Percentiles rank a stretch among this genome's conserved stretches.
Conservation (phyloP, 2,329 filamentous ascomycete genomes). For the Hortaea werneckii region DNA sequence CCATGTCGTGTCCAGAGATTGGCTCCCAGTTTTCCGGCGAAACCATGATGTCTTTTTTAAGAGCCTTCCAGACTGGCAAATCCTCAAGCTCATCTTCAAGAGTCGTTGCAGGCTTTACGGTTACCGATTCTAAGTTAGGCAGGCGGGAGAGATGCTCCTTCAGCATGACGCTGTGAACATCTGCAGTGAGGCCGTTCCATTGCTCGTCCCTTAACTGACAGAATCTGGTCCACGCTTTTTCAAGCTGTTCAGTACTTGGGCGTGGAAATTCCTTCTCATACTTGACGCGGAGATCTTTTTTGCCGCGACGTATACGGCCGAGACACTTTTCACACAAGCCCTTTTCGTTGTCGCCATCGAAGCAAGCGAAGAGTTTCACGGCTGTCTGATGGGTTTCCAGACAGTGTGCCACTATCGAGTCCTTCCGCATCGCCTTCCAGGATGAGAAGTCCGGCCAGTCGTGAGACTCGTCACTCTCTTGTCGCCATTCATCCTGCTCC, state of each 20-base stretch:
- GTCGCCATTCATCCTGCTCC: conserved; percentile 2
- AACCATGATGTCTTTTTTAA: conserved; percentile 7
- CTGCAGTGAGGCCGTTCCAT: no score
- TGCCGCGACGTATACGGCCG: neutral
- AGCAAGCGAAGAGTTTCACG: neutral
- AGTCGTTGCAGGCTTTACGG: conserved; percentile 7
- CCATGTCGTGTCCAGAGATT: no score
- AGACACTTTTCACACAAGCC: neutral
- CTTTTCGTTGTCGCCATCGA: neutral
- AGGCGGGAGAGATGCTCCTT: conserved; percentile 11
- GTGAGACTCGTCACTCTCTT: conserved; percentile 1
- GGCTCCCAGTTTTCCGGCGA: conserved; percentile 13
- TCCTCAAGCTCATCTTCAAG: no score
- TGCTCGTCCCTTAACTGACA: no score
- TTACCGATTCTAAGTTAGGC: conserved; percentile 11
- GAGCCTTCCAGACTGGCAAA: conserved; percentile 11
- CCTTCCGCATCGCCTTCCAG: no score
- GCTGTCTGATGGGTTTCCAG: neutral
- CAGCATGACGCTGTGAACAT: conserved; percentile 6
- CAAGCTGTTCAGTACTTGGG: neutral
- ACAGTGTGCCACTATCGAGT: no score
- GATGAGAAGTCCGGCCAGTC: no score
- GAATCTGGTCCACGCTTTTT: no score
- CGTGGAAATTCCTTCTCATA: neutral
- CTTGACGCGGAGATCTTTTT: conserved; percentile 3